Conservation (phyloP, 2,329 filamentous ascomycete genomes). For the Cytospora mali region DNA sequence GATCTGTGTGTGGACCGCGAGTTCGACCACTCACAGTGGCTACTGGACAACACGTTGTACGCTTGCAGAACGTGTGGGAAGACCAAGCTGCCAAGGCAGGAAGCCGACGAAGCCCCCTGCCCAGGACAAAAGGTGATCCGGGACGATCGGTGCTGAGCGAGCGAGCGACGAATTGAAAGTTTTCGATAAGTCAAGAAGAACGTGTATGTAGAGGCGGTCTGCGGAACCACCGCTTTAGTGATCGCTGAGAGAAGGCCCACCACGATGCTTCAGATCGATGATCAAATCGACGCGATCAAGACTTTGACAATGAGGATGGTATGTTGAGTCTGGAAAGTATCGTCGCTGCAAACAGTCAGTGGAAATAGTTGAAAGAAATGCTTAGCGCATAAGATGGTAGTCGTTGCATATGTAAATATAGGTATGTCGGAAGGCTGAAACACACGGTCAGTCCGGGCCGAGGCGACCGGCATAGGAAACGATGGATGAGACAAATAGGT, state of each 20-base stretch:
- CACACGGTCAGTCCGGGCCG: background rate
- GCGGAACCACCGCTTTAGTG: background rate
- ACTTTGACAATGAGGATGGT: background rate
- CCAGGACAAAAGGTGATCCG: background rate
- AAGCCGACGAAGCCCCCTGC: constrained; percentile 1
- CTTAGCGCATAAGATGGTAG: background rate
- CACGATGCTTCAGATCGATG: background rate
- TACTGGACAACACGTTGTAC: constrained; percentile 6
- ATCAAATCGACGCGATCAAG: background rate
- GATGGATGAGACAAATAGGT: background rate
- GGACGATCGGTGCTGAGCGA: background rate
- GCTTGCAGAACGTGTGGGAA: background rate
- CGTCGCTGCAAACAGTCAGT: background rate
- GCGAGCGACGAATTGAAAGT: background rate
- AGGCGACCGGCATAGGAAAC: background rate
- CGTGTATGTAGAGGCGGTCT: background rate
- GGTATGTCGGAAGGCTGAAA: constrained; percentile 3
- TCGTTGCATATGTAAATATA: background rate
- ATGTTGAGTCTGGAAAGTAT: background rate
- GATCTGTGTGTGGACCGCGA: background rate
- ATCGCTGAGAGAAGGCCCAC: background rate
- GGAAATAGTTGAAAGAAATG: background rate
- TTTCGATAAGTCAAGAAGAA: background rate
- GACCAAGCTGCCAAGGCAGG: background rate
- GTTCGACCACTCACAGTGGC: constrained; percentile 4